Conservation (phyloP, 129 eudicot genomes). For the Tagetes erecta region DNA sequence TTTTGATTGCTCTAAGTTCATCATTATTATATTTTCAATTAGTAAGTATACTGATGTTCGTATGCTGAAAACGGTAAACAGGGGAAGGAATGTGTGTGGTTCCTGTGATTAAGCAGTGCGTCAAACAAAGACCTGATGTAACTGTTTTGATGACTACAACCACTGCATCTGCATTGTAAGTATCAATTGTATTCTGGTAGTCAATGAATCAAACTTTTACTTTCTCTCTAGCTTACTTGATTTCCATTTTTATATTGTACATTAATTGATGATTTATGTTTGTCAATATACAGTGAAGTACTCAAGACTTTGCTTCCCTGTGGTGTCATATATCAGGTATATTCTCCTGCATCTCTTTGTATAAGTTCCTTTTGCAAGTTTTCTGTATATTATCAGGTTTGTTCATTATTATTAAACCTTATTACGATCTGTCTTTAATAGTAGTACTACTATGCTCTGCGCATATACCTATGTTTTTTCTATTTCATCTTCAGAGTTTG, state of each 20-base stretch:
- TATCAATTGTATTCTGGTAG: neutral
- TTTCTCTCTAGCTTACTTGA: neutral
- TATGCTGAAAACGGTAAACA: conserved; percentile 28
- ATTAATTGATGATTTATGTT: neutral
- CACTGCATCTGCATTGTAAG: conserved; percentile 62
- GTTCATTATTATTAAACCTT: conserved; percentile 19
- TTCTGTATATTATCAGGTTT: conserved; percentile 4
- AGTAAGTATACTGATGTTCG: neutral
- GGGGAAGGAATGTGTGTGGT: conserved; percentile 94
- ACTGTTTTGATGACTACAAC: conserved; percentile 59
- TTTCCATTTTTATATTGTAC: neutral
- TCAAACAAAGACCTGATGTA: conserved; percentile 65
- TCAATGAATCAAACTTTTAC: neutral
- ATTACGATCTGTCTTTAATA: neutral
- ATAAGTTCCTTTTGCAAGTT: conserved; percentile 1
- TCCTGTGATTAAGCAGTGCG: conserved; percentile 72
- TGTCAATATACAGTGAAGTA: conserved; percentile 60
- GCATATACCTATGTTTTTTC: neutral
- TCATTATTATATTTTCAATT: neutral
- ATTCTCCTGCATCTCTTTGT: neutral
- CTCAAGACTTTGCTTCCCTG: conserved; percentile 67
- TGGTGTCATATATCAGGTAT: conserved; percentile 79
- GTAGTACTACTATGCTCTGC: neutral
- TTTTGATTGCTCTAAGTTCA: neutral
- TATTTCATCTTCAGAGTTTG: neutral